Evolutionary conservation across 352 stramenopile genomes (phyloP).

Genomic region (Blastocystis sp.): DNA sequence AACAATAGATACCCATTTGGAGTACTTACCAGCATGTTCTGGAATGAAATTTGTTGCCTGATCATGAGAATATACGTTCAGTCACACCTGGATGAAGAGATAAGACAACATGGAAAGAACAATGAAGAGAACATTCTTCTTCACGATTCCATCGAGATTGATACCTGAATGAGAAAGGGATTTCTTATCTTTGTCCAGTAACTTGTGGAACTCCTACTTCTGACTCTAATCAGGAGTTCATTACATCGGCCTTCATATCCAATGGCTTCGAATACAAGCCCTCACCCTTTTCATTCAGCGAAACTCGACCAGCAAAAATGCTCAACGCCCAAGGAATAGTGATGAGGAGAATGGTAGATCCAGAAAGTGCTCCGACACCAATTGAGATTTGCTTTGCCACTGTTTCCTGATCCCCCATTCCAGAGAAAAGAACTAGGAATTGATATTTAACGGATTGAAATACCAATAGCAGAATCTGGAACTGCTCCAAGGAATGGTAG

Average conservation of each 20-base stretch:
- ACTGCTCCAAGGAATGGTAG: slow-evolving; percentile 89
- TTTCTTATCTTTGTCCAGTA: slow-evolving; percentile 73
- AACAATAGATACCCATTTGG: neutral
- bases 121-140: slow-evolving; percentile 84
- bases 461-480: slow-evolving; percentile 52
- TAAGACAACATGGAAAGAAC: slow-evolving; percentile 87
- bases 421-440: slow-evolving; percentile 91
- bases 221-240: slow-evolving; percentile 4
- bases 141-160: slow-evolving; percentile 81
- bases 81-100: slow-evolving; percentile 73
- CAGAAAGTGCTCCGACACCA: slow-evolving; percentile 92
- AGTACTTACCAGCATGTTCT: neutral
- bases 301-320: slow-evolving; percentile 87
- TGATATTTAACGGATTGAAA: slow-evolving; percentile 29
- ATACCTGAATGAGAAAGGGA: slow-evolving; percentile 76
- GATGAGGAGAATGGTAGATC: slow-evolving; percentile 97
- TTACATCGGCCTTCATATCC: slow-evolving; percentile 80
- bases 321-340: slow-evolving; percentile 93
- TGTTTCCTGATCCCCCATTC: slow-evolving; percentile 79
- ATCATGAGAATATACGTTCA: neutral
- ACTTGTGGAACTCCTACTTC: slow-evolving; percentile 69
- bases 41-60: neutral
- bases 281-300: slow-evolving; percentile 82
- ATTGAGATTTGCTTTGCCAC: slow-evolving; percentile 90
- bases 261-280: slow-evolving; percentile 82